Conservation (phyloP, 1,139 yeast species). For the Yamadazyma aaseri region DNA sequence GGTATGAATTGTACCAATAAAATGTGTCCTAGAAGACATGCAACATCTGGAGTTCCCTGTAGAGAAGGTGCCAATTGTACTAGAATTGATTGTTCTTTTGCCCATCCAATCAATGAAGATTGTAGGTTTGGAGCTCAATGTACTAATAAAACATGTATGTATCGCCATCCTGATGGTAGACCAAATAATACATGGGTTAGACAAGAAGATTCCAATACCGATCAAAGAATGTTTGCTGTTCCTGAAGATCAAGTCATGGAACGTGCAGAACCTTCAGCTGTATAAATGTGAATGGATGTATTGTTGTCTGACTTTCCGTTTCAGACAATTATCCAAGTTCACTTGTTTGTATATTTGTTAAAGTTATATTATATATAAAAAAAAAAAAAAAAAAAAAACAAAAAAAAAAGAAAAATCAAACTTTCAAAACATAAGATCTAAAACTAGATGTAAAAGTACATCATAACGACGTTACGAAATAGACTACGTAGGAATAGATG, state of each 20-base stretch:
- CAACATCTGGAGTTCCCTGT: slow-evolving; percentile 68
- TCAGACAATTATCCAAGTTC: too few species aligned
- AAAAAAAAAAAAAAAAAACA: slow-evolving; percentile 19
- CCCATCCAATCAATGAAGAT: slow-evolving; percentile 75
- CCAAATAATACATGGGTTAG: slow-evolving; percentile 11
- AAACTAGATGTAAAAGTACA: not conserved
- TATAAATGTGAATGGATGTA: too few species aligned
- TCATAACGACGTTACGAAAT: not conserved
- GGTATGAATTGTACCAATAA: slow-evolving; percentile 73
- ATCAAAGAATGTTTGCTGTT: slow-evolving; percentile 70
- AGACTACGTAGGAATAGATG: not conserved
- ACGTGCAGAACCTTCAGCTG: slow-evolving; percentile 47
- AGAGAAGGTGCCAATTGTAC: slow-evolving; percentile 78
- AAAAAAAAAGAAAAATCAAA: slow-evolving; percentile 11
- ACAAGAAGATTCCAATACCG: slow-evolving; percentile 25
- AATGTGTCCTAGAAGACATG: slow-evolving; percentile 82
- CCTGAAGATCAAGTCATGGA: slow-evolving; percentile 77
- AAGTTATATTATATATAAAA: slow-evolving; percentile 13
- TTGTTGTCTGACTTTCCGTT: too few species aligned
- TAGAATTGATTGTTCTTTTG: slow-evolving; percentile 76
- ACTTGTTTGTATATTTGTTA: slow-evolving; percentile 8
- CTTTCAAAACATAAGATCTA: too few species aligned
- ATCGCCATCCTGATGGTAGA: slow-evolving; percentile 78
- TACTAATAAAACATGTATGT: slow-evolving; percentile 66
- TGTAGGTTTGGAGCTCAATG: slow-evolving; percentile 81